Evolutionary conservation across 768 basidiomycete species (phyloP).

Genomic region (Podaxis rugospora): DNA sequence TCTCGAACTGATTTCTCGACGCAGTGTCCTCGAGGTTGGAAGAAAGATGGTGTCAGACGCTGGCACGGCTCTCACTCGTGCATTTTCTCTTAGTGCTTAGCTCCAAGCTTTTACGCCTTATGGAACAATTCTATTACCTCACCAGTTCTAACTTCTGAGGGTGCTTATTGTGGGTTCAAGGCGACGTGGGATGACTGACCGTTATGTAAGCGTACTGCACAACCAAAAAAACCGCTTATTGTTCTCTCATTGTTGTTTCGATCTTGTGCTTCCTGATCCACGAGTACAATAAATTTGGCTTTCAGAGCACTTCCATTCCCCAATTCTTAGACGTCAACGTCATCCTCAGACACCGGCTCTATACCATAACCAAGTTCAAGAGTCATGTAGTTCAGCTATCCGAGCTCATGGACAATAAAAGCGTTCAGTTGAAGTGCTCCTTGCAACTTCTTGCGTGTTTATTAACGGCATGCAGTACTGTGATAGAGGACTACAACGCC

Average conservation of each 20-base stretch:
- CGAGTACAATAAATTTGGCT: too few relatives aligned
- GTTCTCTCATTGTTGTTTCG: background rate
- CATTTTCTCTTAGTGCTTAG: background rate
- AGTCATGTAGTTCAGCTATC: background rate
- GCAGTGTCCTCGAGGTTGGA: slow-evolving; percentile 7
- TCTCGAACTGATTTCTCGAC: background rate
- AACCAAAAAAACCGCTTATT: background rate
- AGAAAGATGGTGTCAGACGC: slow-evolving; percentile 12
- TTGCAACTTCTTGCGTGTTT: background rate
- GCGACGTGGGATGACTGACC: too few relatives aligned
- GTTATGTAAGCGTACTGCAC: too few relatives aligned
- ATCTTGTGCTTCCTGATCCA: background rate
- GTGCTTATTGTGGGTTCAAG: too few relatives aligned
- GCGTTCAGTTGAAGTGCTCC: background rate
- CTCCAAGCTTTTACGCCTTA: background rate
- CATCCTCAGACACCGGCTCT: too few relatives aligned
- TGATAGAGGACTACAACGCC: background rate
- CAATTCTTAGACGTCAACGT: background rate
- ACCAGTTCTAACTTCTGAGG: too few relatives aligned
- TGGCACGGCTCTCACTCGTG: slow-evolving; percentile 1
- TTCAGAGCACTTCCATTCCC: background rate
- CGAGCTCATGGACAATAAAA: background rate
- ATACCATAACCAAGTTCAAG: background rate
- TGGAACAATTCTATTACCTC: background rate
- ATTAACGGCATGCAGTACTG: background rate